Evolutionary conservation across 2,329 filamentous ascomycete genomes (phyloP), one percentile per base, ranked within the genome.

Genomic region (Paecilomyces dactylethromorphus): DNA sequence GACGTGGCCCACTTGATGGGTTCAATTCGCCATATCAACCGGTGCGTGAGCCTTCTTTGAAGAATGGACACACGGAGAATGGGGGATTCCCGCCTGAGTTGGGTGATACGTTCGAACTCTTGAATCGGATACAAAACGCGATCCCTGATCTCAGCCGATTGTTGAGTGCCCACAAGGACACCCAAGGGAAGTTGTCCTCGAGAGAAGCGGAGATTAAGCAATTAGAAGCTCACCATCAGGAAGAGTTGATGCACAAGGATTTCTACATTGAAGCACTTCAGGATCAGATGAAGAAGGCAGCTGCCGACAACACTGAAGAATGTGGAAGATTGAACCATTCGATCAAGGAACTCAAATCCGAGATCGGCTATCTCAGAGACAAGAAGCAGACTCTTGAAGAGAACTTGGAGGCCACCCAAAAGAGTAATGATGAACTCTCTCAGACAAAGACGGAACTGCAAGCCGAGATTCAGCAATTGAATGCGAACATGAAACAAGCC

Each of bases 221-320:
- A 59, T 72, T 79, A 21, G 74, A 79, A 59, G 71, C 70, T 50
- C 79, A 82, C 59, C 79, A 83, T 60, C 76, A 81, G 54, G 79
- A 82, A 60, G 77, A 76, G 31, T 66, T 83, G 35, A 78, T 79
- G 68, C 75, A 76, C 56, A 83, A 83, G 65, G 81, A 84, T 54
- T 78, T 74, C 56, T 80, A 84, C 62, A 81, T 84, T 57, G 76
- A 79, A 61, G 74, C 77, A 13, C 64, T 84, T 61, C 80, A 80
- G 58, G 74, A 77, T 24, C 80, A 81, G 64, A 75, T 83, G 65
- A 75, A 77, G 52, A 78, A 76, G 53, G 72, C 80, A 18, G 77
- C 79, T 53, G 77, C 77, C 56, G 79, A 82, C 59, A 79, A 79
- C 60, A 78, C 79, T 0, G 75, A 76, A 53, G 81, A 84, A 63